Base-by-base conservation (phyloP, 106 monocot species). In the Vanilla planifolia region DNA sequence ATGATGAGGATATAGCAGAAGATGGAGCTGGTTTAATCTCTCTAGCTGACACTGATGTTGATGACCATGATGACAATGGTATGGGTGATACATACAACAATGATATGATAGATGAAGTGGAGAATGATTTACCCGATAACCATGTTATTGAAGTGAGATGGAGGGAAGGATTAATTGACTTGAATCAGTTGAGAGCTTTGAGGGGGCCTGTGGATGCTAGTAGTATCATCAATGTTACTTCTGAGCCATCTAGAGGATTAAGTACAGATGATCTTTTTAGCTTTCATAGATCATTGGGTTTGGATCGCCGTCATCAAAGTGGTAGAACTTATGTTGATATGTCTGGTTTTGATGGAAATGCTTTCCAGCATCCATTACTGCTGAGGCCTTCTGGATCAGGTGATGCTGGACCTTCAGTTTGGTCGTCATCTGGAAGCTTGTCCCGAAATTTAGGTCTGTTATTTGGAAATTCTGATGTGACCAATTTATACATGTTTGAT, bases 61-160 rank as follows among this genome's bases (percentile, higher is more conserved):
- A 84, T 48, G 87, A 88, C 64, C 82, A 77, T 61, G 79, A 82
- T 69, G 84, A 75, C 39, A 67, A 48, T 79, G 79, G 65, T 36
- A 61, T 84, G 16, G 73, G 42, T 61, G 88, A 89, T 67, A 79
- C 74, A 16, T 84, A 80, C 59, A 80, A 77, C 67, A 77, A 84
- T 77, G 74, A 89, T 33, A 72, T 83, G 71, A 64, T 77, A 21
- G 83, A 84, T 65, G 89, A 80, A 16, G n/a, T n/a, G n/a, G 80
- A 89, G 35, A 77, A 84, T 58, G 82, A 76, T 43, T 71, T 80
- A 26, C 69, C 64, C 50, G 79, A 70, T 20, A 80, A 88, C 34
- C 76, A 65, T 64, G 76, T 88, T 68, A 88, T 88, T 56, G 83
- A 80, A 74, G 88, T 88, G 58, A 73, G 83, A 61, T 83, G 83